Base-by-base conservation (phyloP, 2,329 filamentous ascomycete genomes). In the Pochonia chlamydosporia region DNA sequence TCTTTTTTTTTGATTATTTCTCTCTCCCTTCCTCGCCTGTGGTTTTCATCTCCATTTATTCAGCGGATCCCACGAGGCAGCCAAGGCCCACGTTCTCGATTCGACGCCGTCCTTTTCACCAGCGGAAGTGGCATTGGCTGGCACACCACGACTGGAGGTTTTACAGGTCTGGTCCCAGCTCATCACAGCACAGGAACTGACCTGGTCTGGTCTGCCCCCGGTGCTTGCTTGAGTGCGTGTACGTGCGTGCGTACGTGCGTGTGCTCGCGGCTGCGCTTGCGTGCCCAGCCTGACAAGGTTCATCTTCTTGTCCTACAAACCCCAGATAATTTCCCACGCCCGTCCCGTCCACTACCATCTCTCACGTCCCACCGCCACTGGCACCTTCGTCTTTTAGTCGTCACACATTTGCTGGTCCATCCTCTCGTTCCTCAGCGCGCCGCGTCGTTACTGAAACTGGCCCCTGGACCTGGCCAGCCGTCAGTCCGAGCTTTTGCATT, bases 291-390 rank as follows among this genome's bases (percentile, higher is more conserved):
- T 40, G 49, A 50, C 44, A 49, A 48, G 44, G 44, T 48, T 43
- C 40, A 47, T 33, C 48, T 46, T 43, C 33, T 51, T 53, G 53
- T 56, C 52, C 54, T 52, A 55, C 55, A 45, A 50, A 56, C 53
- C 54, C 54, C 55, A 55, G 55, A 56, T 49, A 45, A 52, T 57
- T 50, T 57, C 55, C 56, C 54, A 53, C 53, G 44, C 50, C 53
- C 47, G 23, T 51, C 24, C 48, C 48, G 43, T 46, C 46, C 48
- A 48, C 49, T 49, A 47, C 52, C 53, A 52, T 56, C 54, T 58
- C 58, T 61, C 52, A 56, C 56, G 63, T 65, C 50, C 50, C 50
- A 52, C 52, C 42, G 49, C 44, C 42, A 47, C 37, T 48, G 47
- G 37, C 47, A 45, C 43, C 48, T 46, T 48, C 45, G 49, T 50